Evolutionary conservation across 2,329 filamentous ascomycete genomes (phyloP).

Genomic region (Fusarium drepaniforme): DNA sequence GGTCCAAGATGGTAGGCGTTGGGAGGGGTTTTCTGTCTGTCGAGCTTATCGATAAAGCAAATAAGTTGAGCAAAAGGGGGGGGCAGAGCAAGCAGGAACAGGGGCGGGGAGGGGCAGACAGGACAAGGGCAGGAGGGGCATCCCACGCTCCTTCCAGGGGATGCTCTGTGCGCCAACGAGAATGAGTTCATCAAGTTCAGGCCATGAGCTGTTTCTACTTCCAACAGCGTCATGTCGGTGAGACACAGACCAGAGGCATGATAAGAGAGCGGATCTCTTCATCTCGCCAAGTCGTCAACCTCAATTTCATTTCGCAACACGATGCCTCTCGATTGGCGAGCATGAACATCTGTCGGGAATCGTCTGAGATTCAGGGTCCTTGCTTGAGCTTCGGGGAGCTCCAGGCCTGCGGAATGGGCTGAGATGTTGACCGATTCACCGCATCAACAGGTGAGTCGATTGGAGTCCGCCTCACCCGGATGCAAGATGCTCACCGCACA

Average conservation of each 20-base stretch:
- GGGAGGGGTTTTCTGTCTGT: constrained; percentile 43
- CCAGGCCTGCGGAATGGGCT: constrained; percentile 32
- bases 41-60: constrained; percentile 44
- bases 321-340: constrained; percentile 40
- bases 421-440: constrained; percentile 36
- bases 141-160: constrained; percentile 32
- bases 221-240: constrained; percentile 39
- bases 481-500: constrained; percentile 39
- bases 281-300: constrained; percentile 23
- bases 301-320: constrained; percentile 38
- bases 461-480: constrained; percentile 23
- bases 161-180: constrained; percentile 34
- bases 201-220: constrained; percentile 41
- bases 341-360: constrained; percentile 15
- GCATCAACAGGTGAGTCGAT: constrained; percentile 32
- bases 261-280: constrained; percentile 34
- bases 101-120: constrained; percentile 29
- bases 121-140: constrained; percentile 26
- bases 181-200: constrained; percentile 40
- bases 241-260: constrained; percentile 36
- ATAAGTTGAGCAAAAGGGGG: constrained; percentile 27
- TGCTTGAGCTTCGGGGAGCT: constrained; percentile 18
- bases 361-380: constrained; percentile 24
- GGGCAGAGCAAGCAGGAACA: constrained; percentile 23
- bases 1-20: constrained; percentile 33